Evolutionary conservation across 352 stramenopile species (phyloP), one percentile per base, ranked within the genome.

Genomic region (Elongisporangium senticosum): DNA sequence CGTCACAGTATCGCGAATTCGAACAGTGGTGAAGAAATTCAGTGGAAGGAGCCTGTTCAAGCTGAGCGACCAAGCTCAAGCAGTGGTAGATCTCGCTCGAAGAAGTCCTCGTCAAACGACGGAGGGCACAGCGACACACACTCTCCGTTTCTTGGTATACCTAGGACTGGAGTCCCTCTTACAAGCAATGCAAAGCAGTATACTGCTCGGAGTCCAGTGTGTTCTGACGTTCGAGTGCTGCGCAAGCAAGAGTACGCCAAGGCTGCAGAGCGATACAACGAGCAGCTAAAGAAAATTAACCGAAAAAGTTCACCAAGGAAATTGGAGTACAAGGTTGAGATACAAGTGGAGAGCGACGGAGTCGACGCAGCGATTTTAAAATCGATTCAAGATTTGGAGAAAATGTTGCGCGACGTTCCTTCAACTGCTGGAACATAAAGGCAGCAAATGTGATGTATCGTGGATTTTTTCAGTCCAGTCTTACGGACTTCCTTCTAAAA

Each of bases 21-120:
- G 39, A 52, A 17, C 26, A 19, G 26, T 21, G 21, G 50, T 37
- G 24, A 58, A 14, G 57, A 67, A 21, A 58, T 61, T 0, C 50
- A 59, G 43, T 90, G 80, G 80, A 71, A 65, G 43, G 69, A 77
- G 13, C 77, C 77, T 6, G 65, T 85, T 10, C 65, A 69, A 28
- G 23, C 28, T 20, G 47, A 51, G 13, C 48, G 59, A 15, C 52
- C 61, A 0, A 23, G 17, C 3, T 53, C 65, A 28, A 51, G 51
- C 60, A 21, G 24, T 21, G 7, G 7, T 49, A 59, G 33, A 52
- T 37, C 47, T 19, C 49, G 19, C 48, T 15, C 11, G 33, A 17
- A 22, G 61, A 47, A 14, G 53, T 40, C 51, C 39, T 21, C 2
- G 15, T 28, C 19, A 40, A 23, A 1, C 19, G 43, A 54, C 17